Base-by-base conservation (phyloP, 306 rosid genomes). In the Quillaja saponaria region DNA sequence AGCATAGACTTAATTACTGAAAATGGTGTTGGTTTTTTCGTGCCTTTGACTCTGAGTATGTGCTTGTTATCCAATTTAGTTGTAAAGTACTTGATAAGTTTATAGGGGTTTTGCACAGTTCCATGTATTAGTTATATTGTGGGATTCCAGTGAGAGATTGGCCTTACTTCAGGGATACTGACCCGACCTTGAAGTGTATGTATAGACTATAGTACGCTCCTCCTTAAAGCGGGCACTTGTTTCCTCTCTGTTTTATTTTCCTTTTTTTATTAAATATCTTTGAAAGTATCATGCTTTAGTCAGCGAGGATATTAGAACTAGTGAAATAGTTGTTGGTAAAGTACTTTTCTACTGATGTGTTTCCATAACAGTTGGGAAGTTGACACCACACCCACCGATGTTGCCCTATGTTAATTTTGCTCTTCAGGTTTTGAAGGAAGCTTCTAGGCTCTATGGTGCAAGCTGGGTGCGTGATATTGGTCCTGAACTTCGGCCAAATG, bases 391-490 rank as follows among this genome's bases (percentile, higher is more conserved):
- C 41, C 40, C 47, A 49, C 21, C n/a, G n/a, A 61, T 48, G 16
- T n/a, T n/a, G n/a, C n/a, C n/a, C n/a, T n/a, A n/a, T n/a, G 52
- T 18, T 57, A 13, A 2, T 53, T 46, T 46, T 40, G 53, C 49
- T 19, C 40, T 67, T 50, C 71, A 88, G 96, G 88, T 91, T 51
- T 73, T 91, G 74, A 91, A 86, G 82, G 81, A 76, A 69, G 96
- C 96, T 58, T 41, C 85, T 64, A 84, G 87, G 87, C 88, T 88
- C 64, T 88, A 91, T 74, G 85, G 81, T 40, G 95, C 88, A 54
- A 84, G 96, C 79, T 91, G 95, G 96, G 88, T 88, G 40, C 86
- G 90, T 47, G 92, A 91, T 67, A 86, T 91, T 31, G 96, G 98
- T 75, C 98, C 96, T 39, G 98, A 91, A 20, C 92, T 91, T 53